Evolutionary conservation across 768 basidiomycete species (phyloP).

Genomic region (Leucogyrophana mollusca): DNA sequence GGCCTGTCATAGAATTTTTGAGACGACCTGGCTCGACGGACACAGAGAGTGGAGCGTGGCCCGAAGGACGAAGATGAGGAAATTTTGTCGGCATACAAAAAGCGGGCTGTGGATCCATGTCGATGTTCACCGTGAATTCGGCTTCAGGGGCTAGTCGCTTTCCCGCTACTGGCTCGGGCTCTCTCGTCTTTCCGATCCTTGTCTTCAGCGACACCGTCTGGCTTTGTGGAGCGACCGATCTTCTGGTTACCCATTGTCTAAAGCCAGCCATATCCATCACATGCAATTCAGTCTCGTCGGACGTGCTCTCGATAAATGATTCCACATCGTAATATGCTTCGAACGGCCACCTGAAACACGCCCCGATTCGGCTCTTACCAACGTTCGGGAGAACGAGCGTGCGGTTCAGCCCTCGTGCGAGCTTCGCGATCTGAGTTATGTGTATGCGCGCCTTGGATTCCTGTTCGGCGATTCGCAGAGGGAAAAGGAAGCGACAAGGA

Average conservation of each 20-base stretch:
- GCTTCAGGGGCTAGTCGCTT: too few relatives aligned
- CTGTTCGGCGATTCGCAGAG: conserved; percentile 51
- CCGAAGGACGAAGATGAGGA: too few relatives aligned
- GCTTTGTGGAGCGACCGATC: conserved; percentile 22
- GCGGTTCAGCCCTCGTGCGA: conserved; percentile 50
- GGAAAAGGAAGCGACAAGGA: conserved; percentile 47
- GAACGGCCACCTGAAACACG: conserved; percentile 50
- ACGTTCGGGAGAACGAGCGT: conserved; percentile 64
- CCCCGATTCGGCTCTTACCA: conserved; percentile 50
- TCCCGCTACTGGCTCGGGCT: too few relatives aligned
- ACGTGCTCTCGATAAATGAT: conserved; percentile 11
- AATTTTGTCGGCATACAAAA: too few relatives aligned
- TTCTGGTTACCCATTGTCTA: conserved; percentile 34
- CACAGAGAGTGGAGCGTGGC: too few relatives aligned
- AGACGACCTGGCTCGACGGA: too few relatives aligned
- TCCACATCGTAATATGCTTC: conserved; percentile 47
- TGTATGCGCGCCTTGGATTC: conserved; percentile 59
- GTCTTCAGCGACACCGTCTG: conserved; percentile 38
- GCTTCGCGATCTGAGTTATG: conserved; percentile 47
- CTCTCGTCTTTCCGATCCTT: too few relatives aligned
- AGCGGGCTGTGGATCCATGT: too few relatives aligned
- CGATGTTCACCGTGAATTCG: too few relatives aligned
- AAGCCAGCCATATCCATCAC: conserved; percentile 39
- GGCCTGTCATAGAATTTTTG: too few relatives aligned
- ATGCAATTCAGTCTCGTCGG: too few relatives aligned